These are phyloP conservation scores for Cytospora mali DNA, from an alignment of 2,329 filamentous ascomycete species.

Conservation along the genomic window DNA sequence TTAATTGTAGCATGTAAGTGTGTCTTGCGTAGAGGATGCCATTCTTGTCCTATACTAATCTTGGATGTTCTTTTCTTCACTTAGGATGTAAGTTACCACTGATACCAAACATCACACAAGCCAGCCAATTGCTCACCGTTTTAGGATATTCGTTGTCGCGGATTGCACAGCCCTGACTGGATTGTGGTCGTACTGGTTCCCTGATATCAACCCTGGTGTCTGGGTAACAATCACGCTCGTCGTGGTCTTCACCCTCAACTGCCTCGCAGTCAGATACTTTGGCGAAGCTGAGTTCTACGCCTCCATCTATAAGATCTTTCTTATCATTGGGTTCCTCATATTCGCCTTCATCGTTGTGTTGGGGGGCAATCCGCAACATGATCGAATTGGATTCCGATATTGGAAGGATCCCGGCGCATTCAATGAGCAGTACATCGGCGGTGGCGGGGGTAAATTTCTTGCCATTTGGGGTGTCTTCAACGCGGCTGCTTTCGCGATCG, in stretches of 20 bases:
- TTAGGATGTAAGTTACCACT: no score
- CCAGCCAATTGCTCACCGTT: no score
- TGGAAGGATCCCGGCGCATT: slow-evolving; percentile 48
- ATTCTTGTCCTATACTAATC: no score
- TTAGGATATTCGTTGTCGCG: slow-evolving; percentile 3
- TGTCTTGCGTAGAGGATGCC: no score
- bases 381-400: slow-evolving; percentile 45
- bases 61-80: no score
- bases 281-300: slow-evolving; percentile 24
- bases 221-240: slow-evolving; percentile 31
- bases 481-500: slow-evolving; percentile 23
- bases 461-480: slow-evolving; percentile 44
- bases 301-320: slow-evolving; percentile 13
- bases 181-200: background rate
- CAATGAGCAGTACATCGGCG: slow-evolving; percentile 44
- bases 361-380: slow-evolving; percentile 12
- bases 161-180: slow-evolving; percentile 6
- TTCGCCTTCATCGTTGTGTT: slow-evolving; percentile 17
- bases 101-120: no score
- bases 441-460: slow-evolving; percentile 44
- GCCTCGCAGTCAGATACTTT: slow-evolving; percentile 21
- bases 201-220: slow-evolving; percentile 25
- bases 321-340: slow-evolving; percentile 19
- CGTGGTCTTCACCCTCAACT: slow-evolving; percentile 29
- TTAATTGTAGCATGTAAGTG: no score